Base-by-base conservation (phyloP, 345 rosid species). In the Hypericum perforatum region DNA sequence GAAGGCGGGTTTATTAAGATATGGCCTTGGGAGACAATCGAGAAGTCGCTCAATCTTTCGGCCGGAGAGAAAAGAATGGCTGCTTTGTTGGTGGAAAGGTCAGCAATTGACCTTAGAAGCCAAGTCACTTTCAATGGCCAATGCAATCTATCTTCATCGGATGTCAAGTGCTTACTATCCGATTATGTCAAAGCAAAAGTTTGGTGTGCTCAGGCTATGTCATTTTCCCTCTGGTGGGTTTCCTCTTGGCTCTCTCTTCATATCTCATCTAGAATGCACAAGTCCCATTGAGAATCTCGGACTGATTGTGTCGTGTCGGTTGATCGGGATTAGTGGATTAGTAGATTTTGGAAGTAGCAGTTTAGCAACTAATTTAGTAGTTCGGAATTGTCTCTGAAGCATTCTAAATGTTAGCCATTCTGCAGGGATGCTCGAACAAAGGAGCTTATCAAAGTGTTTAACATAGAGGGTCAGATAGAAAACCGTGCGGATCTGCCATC, bases 361-460 rank as follows among this genome's bases (percentile, higher is more conserved):
- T 22, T 22, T 22, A 22, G 32, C 32, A 22, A 22, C 32, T 22
- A 22, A 22, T 22, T 22, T 1, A 22, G 32, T 22, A 1, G 32
- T 22, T 22, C 4, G 32, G 4, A 22, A 22, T 22, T 22, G 32
- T 22, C 2, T 22, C 32, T 22, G 32, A 22, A 22, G 32, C 32
- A 4, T 22, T 22, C 32, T 22, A 22, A 22, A 22, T 22, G 60
- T 32, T 67, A 54, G 16, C 40, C 39, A 16, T 58, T 66, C 40
- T 69, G 61, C 73, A 92, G 98, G 99, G 88, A 85, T 70, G 96
- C 92, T 66, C 95, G 92, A 37, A 80, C 97, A 41, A 94, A 81
- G 68, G 97, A 89, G 60, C 85, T 89, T 63, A 67, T 86, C 64
- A 86, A 74, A 65, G 95, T 89, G 37, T 94, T 89, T 62, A 94